Base-by-base conservation (phyloP, 2,329 filamentous ascomycete species). In the Xylariaceae sp. region DNA sequence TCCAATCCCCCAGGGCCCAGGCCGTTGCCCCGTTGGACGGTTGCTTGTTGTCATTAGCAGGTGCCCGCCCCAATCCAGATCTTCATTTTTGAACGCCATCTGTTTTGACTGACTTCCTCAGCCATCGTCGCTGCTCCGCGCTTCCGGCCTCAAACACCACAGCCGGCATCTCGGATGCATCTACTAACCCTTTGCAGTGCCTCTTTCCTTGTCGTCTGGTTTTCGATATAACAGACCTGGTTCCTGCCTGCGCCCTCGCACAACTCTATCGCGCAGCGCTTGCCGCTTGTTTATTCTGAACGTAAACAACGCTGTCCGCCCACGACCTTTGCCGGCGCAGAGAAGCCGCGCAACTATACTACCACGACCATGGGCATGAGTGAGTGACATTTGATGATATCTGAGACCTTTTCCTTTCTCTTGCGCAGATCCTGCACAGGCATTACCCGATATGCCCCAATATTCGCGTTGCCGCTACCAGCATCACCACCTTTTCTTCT, bases 1-100 rank as follows among this genome's bases (percentile, higher is more conserved):
- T n/a, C n/a, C n/a, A n/a, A n/a, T n/a, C n/a, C 22, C 22, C 22
- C 22, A 27, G 22, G 4, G 22, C 22, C 22, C 22, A 27, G 22
- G 47, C 52, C 44, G 61, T 63, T 63, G 61, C 61, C 61, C 61
- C 54, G 61, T 62, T 60, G 61, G 62, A 60, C 56, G 49, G 52
- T 58, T 62, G 62, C 56, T 59, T 63, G 59, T 63, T 63, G 57
- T 62, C n/a, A n/a, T 62, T 62, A 55, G 55, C 49, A 51, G 45
- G 42, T 53, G 48, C 44, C 53, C 57, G 55, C 55, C 51, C 51
- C 22, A 27, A 27, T 27, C 22, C 22, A 27, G 22, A 27, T 27
- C 22, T 27, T 27, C 22, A 27, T 27, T 27, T 27, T 27, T 27
- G 22, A 27, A 7, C 22, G 22, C 4, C 22, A 27, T 59, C 53